Conservation (phyloP, 2,329 filamentous ascomycete genomes). For the Alternaria rosae region DNA sequence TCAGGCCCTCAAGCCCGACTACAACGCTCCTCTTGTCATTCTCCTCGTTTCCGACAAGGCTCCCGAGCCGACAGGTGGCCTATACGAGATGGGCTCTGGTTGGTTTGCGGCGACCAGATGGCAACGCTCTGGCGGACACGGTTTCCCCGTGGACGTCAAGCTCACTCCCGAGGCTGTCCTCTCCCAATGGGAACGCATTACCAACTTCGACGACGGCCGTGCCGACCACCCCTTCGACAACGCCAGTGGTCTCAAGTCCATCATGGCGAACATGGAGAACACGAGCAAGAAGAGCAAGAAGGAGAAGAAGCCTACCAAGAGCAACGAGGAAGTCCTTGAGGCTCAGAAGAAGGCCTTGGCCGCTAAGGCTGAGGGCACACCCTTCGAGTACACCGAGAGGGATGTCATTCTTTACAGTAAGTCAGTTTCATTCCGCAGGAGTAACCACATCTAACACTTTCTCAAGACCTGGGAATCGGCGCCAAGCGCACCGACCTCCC, state of each 20-base stretch:
- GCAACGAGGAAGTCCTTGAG: slow-evolving; percentile 71
- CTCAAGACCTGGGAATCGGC: slow-evolving; percentile 78
- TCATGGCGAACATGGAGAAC: slow-evolving; percentile 87
- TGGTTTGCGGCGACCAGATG: slow-evolving; percentile 93
- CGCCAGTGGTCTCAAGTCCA: slow-evolving; percentile 78
- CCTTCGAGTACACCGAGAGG: slow-evolving; percentile 83
- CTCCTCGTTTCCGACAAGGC: slow-evolving; percentile 87
- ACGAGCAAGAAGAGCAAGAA: slow-evolving; percentile 58
- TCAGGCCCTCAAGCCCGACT: slow-evolving; percentile 98
- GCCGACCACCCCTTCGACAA: slow-evolving; percentile 85
- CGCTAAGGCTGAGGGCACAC: slow-evolving; percentile 73
- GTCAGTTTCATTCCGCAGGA: slow-evolving; percentile 9
- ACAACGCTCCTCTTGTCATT: slow-evolving; percentile 91
- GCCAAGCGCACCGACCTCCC: slow-evolving; percentile 88
- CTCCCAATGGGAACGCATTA: slow-evolving; percentile 70
- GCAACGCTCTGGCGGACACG: slow-evolving; percentile 89
- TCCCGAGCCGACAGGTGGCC: slow-evolving; percentile 82
- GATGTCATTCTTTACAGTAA: slow-evolving; percentile 89
- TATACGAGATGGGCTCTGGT: slow-evolving; percentile 94
- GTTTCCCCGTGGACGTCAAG: slow-evolving; percentile 86
- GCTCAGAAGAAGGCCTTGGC: slow-evolving; percentile 80
- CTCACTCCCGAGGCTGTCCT: slow-evolving; percentile 81
- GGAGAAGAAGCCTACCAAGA: slow-evolving; percentile 57
- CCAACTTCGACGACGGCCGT: slow-evolving; percentile 85
- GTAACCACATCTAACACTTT: slow-evolving; percentile 24